Evolutionary conservation across 2,329 filamentous ascomycete genomes (phyloP).

Genomic region (Colletotrichum graminicola): DNA sequence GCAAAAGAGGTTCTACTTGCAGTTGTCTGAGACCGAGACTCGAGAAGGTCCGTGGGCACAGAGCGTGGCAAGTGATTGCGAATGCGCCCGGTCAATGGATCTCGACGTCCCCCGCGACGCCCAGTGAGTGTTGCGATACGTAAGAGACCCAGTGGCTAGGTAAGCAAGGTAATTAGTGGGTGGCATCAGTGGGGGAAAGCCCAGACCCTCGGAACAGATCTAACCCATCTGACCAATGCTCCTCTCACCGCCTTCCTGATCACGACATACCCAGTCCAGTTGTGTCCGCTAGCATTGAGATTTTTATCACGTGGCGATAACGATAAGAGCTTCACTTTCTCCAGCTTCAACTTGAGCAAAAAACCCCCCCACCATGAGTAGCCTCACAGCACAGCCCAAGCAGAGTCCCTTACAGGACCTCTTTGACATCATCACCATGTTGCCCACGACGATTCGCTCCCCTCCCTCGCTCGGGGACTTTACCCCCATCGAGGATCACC

Average conservation of each 20-base stretch:
- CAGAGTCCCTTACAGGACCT: slow-evolving; percentile 34
- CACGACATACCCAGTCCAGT: fast-evolving
- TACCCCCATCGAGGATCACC: slow-evolving; percentile 75
- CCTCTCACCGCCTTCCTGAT: slow-evolving; percentile 23
- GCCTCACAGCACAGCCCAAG: slow-evolving; percentile 26
- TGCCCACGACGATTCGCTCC: slow-evolving; percentile 67
- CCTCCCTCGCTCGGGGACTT: slow-evolving; percentile 71
- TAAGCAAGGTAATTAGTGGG: not conserved
- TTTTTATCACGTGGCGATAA: slow-evolving; percentile 45
- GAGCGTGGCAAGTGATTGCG: not conserved
- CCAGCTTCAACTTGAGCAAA: slow-evolving; percentile 35
- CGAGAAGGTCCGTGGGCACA: not conserved
- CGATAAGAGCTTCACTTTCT: slow-evolving; percentile 42
- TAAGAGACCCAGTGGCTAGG: not conserved
- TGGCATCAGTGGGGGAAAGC: slow-evolving; percentile 16
- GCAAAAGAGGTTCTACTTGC: slow-evolving; percentile 5
- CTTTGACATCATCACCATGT: slow-evolving; percentile 49
- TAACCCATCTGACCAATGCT: not conserved
- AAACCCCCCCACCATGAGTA: slow-evolving; percentile 32
- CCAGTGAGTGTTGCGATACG: slow-evolving; percentile 1
- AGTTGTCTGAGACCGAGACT: not conserved
- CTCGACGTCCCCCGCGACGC: slow-evolving; percentile 16
- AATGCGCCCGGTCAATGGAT: slow-evolving; percentile 5
- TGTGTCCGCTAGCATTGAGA: too few species aligned
- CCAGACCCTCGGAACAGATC: slow-evolving; percentile 20